Evolutionary conservation across 2,329 filamentous ascomycete species (phyloP).

Genomic region (Cercospora brassicicola): DNA sequence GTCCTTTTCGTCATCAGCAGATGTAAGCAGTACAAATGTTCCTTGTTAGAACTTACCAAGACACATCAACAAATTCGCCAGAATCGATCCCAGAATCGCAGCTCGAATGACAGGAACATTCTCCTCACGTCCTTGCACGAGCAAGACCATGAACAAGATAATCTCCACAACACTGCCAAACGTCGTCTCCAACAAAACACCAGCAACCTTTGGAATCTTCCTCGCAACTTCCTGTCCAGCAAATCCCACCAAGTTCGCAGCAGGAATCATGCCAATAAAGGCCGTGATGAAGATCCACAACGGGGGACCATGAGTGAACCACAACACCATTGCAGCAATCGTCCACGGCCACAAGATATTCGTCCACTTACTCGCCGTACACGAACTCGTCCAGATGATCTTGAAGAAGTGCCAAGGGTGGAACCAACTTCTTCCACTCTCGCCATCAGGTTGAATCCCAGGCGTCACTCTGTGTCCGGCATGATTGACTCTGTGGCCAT

Average conservation of each 20-base stretch:
- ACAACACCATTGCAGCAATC: constrained; percentile 48
- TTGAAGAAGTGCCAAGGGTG: constrained; percentile 46
- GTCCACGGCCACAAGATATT: constrained; percentile 55
- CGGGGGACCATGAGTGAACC: constrained; percentile 42
- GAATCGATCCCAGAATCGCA: constrained; percentile 76
- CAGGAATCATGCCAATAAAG: constrained; percentile 54
- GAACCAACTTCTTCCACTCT: constrained; percentile 50
- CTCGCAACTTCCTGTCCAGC: constrained; percentile 69
- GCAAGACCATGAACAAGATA: constrained; percentile 74
- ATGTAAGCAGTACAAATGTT: too few relatives aligned
- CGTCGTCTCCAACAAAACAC: constrained; percentile 55
- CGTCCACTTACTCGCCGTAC: constrained; percentile 48
- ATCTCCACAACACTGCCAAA: constrained; percentile 77
- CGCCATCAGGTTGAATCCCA: constrained; percentile 49
- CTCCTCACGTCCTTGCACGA: constrained; percentile 42
- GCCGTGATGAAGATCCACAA: constrained; percentile 51
- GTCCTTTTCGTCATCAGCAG: constrained; percentile 23
- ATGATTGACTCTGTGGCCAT: constrained; percentile 43
- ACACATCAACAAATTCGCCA: constrained; percentile 79
- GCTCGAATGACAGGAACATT: constrained; percentile 68
- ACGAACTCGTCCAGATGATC: constrained; percentile 49
- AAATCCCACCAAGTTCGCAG: constrained; percentile 56
- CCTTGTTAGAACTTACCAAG: constrained; percentile 54
- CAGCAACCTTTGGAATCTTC: constrained; percentile 72
- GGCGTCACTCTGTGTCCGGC: constrained; percentile 47